Conservation (phyloP, 2,329 filamentous ascomycete genomes). For the Myriosclerotinia curreyana region DNA sequence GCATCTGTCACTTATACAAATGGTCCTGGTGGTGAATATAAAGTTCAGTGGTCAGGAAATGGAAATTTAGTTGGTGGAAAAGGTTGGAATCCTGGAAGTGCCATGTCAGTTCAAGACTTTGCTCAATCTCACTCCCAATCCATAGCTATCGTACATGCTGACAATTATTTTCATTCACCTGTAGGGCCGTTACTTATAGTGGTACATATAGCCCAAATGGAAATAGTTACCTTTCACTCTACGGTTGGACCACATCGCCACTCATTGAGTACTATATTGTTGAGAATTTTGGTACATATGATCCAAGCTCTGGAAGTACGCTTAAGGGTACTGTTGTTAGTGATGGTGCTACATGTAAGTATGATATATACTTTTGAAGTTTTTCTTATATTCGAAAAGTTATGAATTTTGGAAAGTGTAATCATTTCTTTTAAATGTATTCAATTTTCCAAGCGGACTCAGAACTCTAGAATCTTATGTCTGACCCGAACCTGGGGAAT, state of each 20-base stretch:
- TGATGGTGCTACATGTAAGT: conserved; percentile 51
- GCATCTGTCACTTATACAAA: conserved; percentile 54
- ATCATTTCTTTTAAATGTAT: too few relatives aligned
- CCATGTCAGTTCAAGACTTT: conserved; percentile 23
- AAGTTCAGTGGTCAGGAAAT: conserved; percentile 48
- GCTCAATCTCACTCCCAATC: not conserved
- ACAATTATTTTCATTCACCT: not conserved
- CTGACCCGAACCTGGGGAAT: too few relatives aligned
- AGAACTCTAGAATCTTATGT: too few relatives aligned
- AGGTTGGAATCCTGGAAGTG: conserved; percentile 47
- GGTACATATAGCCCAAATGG: conserved; percentile 44
- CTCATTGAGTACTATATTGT: conserved; percentile 50
- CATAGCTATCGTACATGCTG: not conserved
- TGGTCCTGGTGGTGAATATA: conserved; percentile 49
- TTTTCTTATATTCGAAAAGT: too few relatives aligned
- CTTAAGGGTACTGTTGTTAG: conserved; percentile 50
- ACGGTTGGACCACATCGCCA: conserved; percentile 50
- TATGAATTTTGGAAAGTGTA: too few relatives aligned
- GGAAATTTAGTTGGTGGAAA: conserved; percentile 50
- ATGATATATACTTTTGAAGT: not conserved
- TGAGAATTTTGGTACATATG: conserved; percentile 51
- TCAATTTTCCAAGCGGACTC: too few relatives aligned
- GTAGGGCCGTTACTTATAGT: conserved; percentile 43
- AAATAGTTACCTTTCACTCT: conserved; percentile 54
- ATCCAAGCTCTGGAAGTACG: conserved; percentile 48